Conservation (phyloP, 306 rosid genomes). For the Corylus americana region DNA sequence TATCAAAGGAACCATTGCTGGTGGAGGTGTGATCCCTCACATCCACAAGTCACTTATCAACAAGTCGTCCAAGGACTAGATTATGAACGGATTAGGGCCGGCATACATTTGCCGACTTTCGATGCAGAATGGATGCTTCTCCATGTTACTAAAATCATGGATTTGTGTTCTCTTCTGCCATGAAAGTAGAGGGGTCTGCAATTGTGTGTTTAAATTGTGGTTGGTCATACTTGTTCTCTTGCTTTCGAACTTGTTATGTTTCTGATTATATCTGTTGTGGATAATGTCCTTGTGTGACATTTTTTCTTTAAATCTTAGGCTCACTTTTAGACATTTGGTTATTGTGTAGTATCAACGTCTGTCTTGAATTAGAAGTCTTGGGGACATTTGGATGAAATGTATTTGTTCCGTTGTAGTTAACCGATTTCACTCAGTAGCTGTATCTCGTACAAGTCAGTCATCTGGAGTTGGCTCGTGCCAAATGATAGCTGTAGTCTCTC, state of each 20-base stretch:
- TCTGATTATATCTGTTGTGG: slow-evolving; percentile 25
- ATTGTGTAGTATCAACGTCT: slow-evolving; percentile 2
- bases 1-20: slow-evolving; percentile 76
- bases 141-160: slow-evolving; percentile 29
- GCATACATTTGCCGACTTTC: slow-evolving; percentile 11
- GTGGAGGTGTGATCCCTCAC: slow-evolving; percentile 78
- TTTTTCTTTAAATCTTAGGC: slow-evolving; percentile 1
- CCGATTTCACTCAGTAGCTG: neutral
- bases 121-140: slow-evolving; percentile 15
- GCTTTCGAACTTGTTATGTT: slow-evolving; percentile 31
- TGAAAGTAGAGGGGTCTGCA: slow-evolving; percentile 28
- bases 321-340: neutral
- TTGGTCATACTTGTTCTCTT: slow-evolving; percentile 28
- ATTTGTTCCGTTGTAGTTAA: neutral
- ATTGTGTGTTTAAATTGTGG: slow-evolving; percentile 29
- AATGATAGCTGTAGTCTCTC: neutral
- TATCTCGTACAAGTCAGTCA: neutral
- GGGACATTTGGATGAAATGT: neutral
- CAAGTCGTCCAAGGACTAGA: slow-evolving; percentile 74
- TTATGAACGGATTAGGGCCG: slow-evolving; percentile 15
- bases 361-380: slow-evolving; percentile 4
- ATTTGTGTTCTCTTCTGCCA: slow-evolving; percentile 20
- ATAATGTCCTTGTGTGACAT: slow-evolving; percentile 26
- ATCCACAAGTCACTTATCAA: slow-evolving; percentile 78
- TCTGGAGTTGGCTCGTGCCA: neutral